Evolutionary conservation across 2,329 filamentous ascomycete species (phyloP), one percentile per base, ranked within the genome.

Genomic region (Beauveria sp.): DNA sequence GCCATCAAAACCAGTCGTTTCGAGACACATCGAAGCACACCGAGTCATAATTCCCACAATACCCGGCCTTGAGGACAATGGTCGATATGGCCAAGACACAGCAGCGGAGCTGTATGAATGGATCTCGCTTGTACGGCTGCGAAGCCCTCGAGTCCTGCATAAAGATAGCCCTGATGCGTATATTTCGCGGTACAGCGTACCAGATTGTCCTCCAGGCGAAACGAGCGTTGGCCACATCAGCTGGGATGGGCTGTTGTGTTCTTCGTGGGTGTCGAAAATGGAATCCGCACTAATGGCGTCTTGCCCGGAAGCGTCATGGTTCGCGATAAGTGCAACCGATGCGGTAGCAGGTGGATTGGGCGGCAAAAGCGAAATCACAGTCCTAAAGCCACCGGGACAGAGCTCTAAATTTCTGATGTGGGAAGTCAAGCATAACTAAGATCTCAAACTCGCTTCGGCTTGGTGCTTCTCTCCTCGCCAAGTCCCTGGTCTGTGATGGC

Each of bases 81-180:
- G 77, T 48, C 80, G 83, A 8, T 77, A 90, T 42, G 85, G 24
- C 24, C 9, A 89, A 62, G 85, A 91, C 24, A 81, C 80, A 64
- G 82, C 83, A 1, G 78, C 81, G 0, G 85, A 87, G 20, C 70
- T 88, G 14, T 86, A 92, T 65, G 90, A 95, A 74, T 95, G 88
- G 87, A 70, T 93, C 1, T 86, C 86, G 2, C 74, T 96, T n/a
- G 71, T 88, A 5, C 80, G 82, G 12, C 77, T 92, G 0, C 75
- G 79, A 10, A 91, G 88, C 61, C 84, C 87, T n/a, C 80, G 89
- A 26, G 70, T 93, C 20, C 68, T 73, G 12, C 71, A 74, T 3
- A 71, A 70, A 10, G 88, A 93, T 71, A 70, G 69, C 5, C 80
- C 91, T 38, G 88, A 93, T 72, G 76, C 83, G 0, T 90, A 88